Base-by-base conservation (phyloP, 768 basidiomycete genomes). In the Podaxis sp. region DNA sequence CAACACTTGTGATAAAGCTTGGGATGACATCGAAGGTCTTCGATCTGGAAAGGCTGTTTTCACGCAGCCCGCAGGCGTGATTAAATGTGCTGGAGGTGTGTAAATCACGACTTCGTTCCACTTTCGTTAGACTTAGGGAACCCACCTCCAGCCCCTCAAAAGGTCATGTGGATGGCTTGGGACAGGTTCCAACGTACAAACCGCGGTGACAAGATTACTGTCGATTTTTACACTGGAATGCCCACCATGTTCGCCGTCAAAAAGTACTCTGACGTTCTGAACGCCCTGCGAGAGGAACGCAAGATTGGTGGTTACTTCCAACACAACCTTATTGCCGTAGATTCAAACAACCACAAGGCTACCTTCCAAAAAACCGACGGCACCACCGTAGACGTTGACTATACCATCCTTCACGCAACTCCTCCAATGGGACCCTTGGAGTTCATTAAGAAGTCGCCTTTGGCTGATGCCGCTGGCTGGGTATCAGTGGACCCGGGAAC, bases 101-200 rank as follows among this genome's bases (percentile, higher is more conserved):
- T 55, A 17, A 27, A 7, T 55, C 56, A 33, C 19, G 33, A 55
- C 15, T 50, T 11, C 19, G 4, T 33, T 11, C 13, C 27, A 6
- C 6, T 12, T 54, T 17, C 33, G 13, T 15, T 43, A 29, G 43
- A 57, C 57, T 64, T n/a, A 55, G 52, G 53, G 15, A 33, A 9
- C 33, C 8, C 33, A 66, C 55, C 27, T 46, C 22, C 66, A 91
- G 90, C 89, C 15, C 90, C 91, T 19, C 91, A 94, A 71, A 94
- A 96, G 75, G 91, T 95, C 58, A 94, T 96, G 91, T 96, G 94
- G 93, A 93, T 94, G 91, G 91, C 92, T 51, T 94, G 92, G 91
- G 92, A 95, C 71, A 79, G 87, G 53, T 93, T 82, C 72, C 80
- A 82, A 61, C 80, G 74, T 70, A 89, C 90, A 9, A 79, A 80